These are phyloP conservation scores for Solanum arcanum DNA, from an alignment of 257 asterid genomes.

Conservation along the genomic window DNA sequence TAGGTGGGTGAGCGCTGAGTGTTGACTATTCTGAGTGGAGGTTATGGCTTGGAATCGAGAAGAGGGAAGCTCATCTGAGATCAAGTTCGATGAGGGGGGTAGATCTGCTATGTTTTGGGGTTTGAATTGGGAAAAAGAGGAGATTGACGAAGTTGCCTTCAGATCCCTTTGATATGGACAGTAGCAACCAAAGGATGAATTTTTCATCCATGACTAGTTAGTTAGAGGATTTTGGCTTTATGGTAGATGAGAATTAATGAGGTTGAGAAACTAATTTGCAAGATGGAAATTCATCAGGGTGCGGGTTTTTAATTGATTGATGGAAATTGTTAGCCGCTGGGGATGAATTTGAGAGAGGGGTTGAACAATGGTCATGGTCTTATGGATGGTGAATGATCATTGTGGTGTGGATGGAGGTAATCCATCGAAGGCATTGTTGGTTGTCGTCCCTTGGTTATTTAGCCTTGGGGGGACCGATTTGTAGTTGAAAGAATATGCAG, in stretches of 20 bases:
- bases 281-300: conserved; percentile 19
- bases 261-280: conserved; percentile 16
- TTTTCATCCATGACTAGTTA: conserved; percentile 22
- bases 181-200: conserved; percentile 1
- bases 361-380: conserved; percentile 1
- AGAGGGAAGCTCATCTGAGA: conserved; percentile 3
- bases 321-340: neutral
- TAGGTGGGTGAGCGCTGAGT: neutral
- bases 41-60: conserved; percentile 33
- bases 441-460: conserved; percentile 43
- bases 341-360: conserved; percentile 4
- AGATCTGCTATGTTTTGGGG: no score
- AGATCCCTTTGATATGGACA: neutral
- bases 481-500: conserved; percentile 58
- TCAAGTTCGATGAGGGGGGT: no score
- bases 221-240: conserved; percentile 40
- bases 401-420: conserved; percentile 17
- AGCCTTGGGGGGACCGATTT: conserved; percentile 42
- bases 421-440: conserved; percentile 20
- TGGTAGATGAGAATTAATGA: neutral
- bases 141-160: no score
- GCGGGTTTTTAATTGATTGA: conserved; percentile 4
- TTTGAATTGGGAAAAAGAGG: no score
- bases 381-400: conserved; percentile 6
- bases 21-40: neutral